Evolutionary conservation across 305 asterid species (phyloP).

Genomic region (Fraxinus velutina): DNA sequence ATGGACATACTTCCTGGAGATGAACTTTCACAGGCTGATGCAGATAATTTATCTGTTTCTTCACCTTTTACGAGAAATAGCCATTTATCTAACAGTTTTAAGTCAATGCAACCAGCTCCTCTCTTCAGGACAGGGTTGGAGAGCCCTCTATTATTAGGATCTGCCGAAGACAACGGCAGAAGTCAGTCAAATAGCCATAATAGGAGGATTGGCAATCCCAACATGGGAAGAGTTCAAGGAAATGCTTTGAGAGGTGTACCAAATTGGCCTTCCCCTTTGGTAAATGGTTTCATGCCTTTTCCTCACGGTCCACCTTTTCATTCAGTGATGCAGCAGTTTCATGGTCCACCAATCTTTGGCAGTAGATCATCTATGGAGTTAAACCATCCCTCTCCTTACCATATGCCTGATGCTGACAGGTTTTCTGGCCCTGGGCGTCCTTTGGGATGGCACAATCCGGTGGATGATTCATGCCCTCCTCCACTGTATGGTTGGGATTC

Average conservation of each 20-base stretch:
- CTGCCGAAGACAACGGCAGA: background rate
- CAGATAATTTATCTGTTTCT: conserved; percentile 58
- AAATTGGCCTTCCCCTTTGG: conserved; percentile 82
- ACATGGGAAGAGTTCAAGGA: conserved; percentile 69
- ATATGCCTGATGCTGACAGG: conserved; percentile 70
- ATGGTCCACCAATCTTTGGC: conserved; percentile 67
- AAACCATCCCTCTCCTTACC: conserved; percentile 70
- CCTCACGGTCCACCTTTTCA: conserved; percentile 81
- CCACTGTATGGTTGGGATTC: conserved; percentile 77
- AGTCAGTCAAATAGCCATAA: conserved; percentile 32
- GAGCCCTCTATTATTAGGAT: conserved; percentile 20
- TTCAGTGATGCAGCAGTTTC: conserved; percentile 80
- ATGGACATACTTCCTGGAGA: conserved; percentile 58
- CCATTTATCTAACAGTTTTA: conserved; percentile 56
- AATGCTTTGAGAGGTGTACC: conserved; percentile 87
- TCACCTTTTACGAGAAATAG: conserved; percentile 71
- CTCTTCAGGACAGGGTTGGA: conserved; percentile 60
- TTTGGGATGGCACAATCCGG: conserved; percentile 75
- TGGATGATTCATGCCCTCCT: conserved; percentile 53
- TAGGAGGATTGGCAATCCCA: conserved; percentile 70
- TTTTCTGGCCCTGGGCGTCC: conserved; percentile 72
- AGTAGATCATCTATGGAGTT: conserved; percentile 78
- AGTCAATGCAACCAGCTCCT: conserved; percentile 62
- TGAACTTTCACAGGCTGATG: conserved; percentile 58
- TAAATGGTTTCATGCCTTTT: conserved; percentile 87